These are phyloP conservation scores for Aegilops bicornis DNA, from an alignment of 176 grass and related monocot genomes.

Conservation along the genomic window DNA sequence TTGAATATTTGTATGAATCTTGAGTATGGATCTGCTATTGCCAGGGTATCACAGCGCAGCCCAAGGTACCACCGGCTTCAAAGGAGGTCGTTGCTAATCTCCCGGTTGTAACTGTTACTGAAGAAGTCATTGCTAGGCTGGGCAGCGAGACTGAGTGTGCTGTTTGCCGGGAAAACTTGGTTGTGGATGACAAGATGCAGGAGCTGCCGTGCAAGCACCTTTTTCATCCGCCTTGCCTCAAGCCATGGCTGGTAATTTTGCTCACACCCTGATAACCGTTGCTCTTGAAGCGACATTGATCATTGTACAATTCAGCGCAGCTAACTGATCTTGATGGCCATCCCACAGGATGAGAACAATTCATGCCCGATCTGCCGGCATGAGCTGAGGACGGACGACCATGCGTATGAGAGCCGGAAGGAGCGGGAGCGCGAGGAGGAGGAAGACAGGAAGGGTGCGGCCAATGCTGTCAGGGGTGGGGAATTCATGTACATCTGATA, in stretches of 20 bases:
- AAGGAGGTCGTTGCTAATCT: slow-evolving; percentile 94
- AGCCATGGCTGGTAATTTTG: slow-evolving; percentile 79
- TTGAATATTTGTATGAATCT: slow-evolving; percentile 13
- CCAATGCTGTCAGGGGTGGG: slow-evolving; percentile 82
- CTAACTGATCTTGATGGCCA: neutral
- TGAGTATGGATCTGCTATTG: slow-evolving; percentile 12
- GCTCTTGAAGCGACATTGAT: neutral
- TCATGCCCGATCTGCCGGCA: slow-evolving; percentile 79
- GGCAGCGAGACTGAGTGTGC: slow-evolving; percentile 83
- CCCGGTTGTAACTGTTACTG: slow-evolving; percentile 62
- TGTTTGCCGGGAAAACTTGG: slow-evolving; percentile 92
- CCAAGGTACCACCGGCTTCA: slow-evolving; percentile 73
- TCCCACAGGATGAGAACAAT: slow-evolving; percentile 80
- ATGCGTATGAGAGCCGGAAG: slow-evolving; percentile 88
- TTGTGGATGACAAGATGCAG: slow-evolving; percentile 86
- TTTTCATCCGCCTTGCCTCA: slow-evolving; percentile 91
- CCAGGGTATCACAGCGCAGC: slow-evolving; percentile 53
- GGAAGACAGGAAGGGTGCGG: slow-evolving; percentile 88
- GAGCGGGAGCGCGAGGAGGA: slow-evolving; percentile 82
- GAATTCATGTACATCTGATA: slow-evolving; percentile 82
- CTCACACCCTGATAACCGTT: neutral
- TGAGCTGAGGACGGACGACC: slow-evolving; percentile 86
- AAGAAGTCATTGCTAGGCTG: slow-evolving; percentile 65
- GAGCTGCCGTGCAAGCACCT: slow-evolving; percentile 99
- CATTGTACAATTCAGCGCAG: neutral